A percentile compares a stretch with the other conserved stretches of the same genome.
These are phyloP conservation scores for Hymenoscyphus salicellus DNA, from an alignment of 2,329 filamentous ascomycete genomes.

Conservation along the genomic window DNA sequence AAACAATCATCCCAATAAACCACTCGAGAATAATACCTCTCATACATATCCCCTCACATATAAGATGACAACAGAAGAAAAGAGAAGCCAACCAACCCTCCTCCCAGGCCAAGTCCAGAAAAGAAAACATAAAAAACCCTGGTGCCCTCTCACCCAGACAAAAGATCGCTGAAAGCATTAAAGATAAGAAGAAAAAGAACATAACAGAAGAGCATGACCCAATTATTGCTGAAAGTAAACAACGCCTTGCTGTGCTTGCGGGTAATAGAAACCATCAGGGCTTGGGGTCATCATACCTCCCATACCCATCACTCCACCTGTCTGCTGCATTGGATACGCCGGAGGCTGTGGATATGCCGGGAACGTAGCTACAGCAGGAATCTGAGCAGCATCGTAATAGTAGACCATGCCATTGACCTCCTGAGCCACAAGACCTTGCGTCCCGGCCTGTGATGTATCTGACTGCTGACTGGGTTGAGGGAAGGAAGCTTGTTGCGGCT, in stretches of 20 bases:
- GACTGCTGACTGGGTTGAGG: conserved; percentile 34
- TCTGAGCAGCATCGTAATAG: conserved; percentile 80
- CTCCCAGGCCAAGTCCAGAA: conserved; percentile 14
- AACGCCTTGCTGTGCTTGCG: conserved; percentile 52
- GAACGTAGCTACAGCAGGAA: conserved; percentile 46
- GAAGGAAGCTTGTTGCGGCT: conserved; percentile 32
- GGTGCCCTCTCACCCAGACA: conserved; percentile 21
- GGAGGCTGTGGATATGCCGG: conserved; percentile 49
- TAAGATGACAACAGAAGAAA: conserved; percentile 9
- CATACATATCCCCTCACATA: neutral
- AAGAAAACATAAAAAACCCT: conserved; percentile 30
- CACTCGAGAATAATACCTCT: conserved; percentile 20
- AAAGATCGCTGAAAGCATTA: conserved; percentile 34
- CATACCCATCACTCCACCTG: conserved; percentile 63
- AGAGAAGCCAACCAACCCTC: conserved; percentile 28
- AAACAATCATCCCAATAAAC: conserved; percentile 5
- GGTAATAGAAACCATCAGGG: conserved; percentile 69
- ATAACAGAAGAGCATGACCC: conserved; percentile 9
- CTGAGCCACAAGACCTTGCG: conserved; percentile 68
- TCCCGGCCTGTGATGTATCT: conserved; percentile 47
- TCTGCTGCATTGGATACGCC: conserved; percentile 52
- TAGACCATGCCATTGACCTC: conserved; percentile 96
- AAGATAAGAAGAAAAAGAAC: conserved; percentile 30
- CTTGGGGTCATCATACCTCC: conserved; percentile 75
- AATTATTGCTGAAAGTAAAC: conserved; percentile 61